Conservation (phyloP, 1,139 yeast species). For the Suhomyces terraborum region DNA sequence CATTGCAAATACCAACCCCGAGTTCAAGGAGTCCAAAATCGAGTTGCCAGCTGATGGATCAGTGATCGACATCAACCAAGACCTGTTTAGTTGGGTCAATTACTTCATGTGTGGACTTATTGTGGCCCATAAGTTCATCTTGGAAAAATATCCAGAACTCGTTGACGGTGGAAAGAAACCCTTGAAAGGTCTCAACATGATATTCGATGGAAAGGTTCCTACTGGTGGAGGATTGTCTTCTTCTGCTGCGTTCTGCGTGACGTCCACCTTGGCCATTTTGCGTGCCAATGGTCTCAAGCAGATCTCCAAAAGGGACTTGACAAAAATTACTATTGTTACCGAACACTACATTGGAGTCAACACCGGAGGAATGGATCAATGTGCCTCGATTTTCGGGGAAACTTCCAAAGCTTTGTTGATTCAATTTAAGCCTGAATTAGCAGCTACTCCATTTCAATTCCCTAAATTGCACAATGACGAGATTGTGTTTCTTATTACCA, state of each 20-base stretch:
- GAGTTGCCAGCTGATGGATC: constrained; percentile 46
- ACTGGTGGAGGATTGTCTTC: constrained; percentile 75
- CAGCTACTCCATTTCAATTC: constrained; percentile 57
- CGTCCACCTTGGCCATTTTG: constrained; percentile 61
- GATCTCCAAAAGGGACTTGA: constrained; percentile 55
- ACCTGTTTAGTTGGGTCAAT: constrained; percentile 60
- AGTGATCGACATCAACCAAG: constrained; percentile 49
- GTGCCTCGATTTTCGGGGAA: constrained; percentile 72
- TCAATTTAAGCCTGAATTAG: constrained; percentile 60
- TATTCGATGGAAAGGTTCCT: constrained; percentile 68
- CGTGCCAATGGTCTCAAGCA: constrained; percentile 50
- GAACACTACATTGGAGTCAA: constrained; percentile 77
- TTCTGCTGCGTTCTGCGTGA: constrained; percentile 72
- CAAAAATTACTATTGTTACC: constrained; percentile 63
- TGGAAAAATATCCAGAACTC: constrained; percentile 31
- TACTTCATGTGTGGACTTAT: constrained; percentile 68
- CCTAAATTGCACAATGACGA: constrained; percentile 43
- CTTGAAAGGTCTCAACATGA: constrained; percentile 52
- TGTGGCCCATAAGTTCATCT: constrained; percentile 58
- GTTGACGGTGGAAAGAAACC: constrained; percentile 21
- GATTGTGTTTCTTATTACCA: constrained; percentile 61
- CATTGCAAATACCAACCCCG: constrained; percentile 46
- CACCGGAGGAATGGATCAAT: constrained; percentile 80
- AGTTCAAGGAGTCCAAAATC: constrained; percentile 33
- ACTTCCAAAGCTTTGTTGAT: constrained; percentile 60